Evolutionary conservation across 164 flowering plant species (phyloP).

Genomic region (Tinospora cordifolia): DNA sequence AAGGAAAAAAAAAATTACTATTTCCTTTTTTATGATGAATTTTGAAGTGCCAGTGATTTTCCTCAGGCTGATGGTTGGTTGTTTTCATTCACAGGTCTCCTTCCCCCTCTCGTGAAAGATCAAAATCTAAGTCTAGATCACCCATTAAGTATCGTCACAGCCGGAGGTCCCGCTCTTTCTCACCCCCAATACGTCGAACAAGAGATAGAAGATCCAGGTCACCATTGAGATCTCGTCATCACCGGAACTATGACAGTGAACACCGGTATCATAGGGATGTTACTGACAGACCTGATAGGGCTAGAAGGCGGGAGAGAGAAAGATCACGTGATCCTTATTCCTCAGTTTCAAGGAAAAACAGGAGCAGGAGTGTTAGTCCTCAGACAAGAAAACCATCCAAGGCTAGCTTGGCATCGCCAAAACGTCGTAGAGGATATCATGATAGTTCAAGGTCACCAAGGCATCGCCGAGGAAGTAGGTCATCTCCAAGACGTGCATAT

Average conservation of each 20-base stretch:
- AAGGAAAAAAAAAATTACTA: background rate
- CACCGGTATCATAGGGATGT: slow-evolving; percentile 41
- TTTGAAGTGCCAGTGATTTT: background rate
- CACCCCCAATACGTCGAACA: slow-evolving; percentile 49
- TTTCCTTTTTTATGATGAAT: background rate
- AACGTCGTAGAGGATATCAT: slow-evolving; percentile 24
- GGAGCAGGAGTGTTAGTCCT: slow-evolving; percentile 75
- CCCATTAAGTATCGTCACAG: slow-evolving; percentile 53
- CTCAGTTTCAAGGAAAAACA: slow-evolving; percentile 53
- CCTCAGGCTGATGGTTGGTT: background rate
- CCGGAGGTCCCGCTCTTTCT: slow-evolving; percentile 65
- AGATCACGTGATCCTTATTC: slow-evolving; percentile 49
- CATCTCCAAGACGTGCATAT: slow-evolving; percentile 30
- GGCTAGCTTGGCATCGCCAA: slow-evolving; percentile 22
- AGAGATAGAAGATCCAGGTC: slow-evolving; percentile 72
- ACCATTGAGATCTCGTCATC: slow-evolving; percentile 58
- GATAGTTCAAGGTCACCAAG: slow-evolving; percentile 54
- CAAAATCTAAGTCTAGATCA: slow-evolving; percentile 73
- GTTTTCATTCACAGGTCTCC: slow-evolving; percentile 45
- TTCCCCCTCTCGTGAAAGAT: slow-evolving; percentile 40
- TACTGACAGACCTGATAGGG: slow-evolving; percentile 42
- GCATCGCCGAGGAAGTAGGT: slow-evolving; percentile 27
- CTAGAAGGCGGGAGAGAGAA: slow-evolving; percentile 46
- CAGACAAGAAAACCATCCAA: slow-evolving; percentile 33
- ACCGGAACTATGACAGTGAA: slow-evolving; percentile 42